phyloP scores from a whole-genome alignment of 305 asterid genomes.

The Fraxinus latifolia region DNA sequence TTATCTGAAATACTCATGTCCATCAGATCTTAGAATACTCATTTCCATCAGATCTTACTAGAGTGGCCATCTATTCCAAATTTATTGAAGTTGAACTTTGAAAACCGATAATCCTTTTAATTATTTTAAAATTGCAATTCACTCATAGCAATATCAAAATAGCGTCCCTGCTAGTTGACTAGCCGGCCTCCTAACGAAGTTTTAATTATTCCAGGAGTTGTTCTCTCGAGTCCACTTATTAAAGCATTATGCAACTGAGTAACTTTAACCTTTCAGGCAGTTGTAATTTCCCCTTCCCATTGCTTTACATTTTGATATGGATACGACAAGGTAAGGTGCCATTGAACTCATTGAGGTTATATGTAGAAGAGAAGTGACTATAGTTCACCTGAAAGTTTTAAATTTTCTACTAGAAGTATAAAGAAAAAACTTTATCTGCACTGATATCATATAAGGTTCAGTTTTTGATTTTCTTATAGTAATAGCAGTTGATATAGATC shows the following conservation, averaged over 20 bases:
- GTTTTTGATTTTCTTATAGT: background rate
- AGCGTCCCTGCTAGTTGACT: background rate
- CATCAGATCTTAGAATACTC: background rate
- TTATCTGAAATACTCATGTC: background rate
- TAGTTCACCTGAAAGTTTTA: background rate
- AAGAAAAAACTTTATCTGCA: background rate
- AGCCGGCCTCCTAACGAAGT: background rate
- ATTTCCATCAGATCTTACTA: conserved; percentile 5
- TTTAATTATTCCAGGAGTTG: background rate
- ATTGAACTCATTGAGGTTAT: background rate
- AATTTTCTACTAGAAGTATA: background rate
- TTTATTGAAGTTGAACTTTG: background rate
- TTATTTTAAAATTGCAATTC: background rate
- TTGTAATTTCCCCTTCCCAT: background rate
- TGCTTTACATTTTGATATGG: background rate
- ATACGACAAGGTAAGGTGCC: background rate
- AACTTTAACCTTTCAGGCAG: conserved; percentile 1
- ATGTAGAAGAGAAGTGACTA: conserved; percentile 7
- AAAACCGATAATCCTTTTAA: background rate
- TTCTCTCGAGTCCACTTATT: background rate
- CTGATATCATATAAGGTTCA: background rate
- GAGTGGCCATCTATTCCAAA: background rate
- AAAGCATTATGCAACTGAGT: background rate
- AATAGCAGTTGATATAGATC: background rate
- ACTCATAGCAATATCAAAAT: background rate